Evolutionary conservation across 2,329 filamentous ascomycete genomes (phyloP).

Genomic region (Beauveria medogensis): DNA sequence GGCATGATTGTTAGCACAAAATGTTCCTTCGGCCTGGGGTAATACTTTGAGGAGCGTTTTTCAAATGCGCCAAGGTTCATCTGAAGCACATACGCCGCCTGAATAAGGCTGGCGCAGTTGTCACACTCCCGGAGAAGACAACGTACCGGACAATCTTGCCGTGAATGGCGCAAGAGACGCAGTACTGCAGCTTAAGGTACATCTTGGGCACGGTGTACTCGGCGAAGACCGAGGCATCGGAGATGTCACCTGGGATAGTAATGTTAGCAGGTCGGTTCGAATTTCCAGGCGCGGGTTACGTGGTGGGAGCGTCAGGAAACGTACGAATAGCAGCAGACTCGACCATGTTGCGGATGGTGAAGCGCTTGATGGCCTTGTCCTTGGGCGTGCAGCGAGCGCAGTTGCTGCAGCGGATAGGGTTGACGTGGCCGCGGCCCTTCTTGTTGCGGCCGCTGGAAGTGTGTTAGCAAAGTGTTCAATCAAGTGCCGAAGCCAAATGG

Average conservation of each 20-base stretch:
- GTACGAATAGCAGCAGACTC: constrained; percentile 99
- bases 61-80: constrained; percentile 52
- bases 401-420: constrained; percentile 82
- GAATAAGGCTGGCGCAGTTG: constrained; percentile 38
- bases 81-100: constrained; percentile 40
- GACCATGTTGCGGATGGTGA: constrained; percentile 99
- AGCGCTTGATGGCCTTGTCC: constrained; percentile 99
- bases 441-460: constrained; percentile 85
- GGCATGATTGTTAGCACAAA: constrained; percentile 31
- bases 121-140: constrained; percentile 48
- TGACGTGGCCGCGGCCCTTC: constrained; percentile 99
- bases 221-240: constrained; percentile 96
- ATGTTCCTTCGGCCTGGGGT: constrained; percentile 18
- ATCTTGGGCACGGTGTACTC: constrained; percentile 99
- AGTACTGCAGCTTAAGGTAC: constrained; percentile 99
- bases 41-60: constrained; percentile 25
- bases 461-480: constrained; percentile 15
- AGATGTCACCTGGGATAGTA: constrained; percentile 81
- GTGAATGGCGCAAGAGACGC: constrained; percentile 99
- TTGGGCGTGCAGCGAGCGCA: constrained; percentile 85
- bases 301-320: constrained; percentile 33
- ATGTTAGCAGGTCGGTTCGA: constrained; percentile 9
- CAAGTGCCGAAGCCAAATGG: background rate
- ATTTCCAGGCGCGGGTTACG: background rate
- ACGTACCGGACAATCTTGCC: constrained; percentile 99